These are phyloP conservation scores for Plectranthus barbatus DNA, from an alignment of 257 asterid species.

Conservation along the genomic window DNA sequence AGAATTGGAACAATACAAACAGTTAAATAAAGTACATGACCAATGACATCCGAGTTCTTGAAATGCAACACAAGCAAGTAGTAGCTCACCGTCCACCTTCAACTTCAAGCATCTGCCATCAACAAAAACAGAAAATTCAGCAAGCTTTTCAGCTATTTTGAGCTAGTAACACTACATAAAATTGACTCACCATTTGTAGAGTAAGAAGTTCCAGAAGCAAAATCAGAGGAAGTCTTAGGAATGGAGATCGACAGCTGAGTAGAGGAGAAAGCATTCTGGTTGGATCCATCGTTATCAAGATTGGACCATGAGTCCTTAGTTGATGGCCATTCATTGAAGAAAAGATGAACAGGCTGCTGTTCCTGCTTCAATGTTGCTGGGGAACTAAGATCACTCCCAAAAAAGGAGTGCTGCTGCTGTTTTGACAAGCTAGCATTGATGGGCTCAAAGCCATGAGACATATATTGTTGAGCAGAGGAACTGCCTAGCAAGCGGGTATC, in stretches of 20 bases:
- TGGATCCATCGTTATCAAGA: conserved; percentile 54
- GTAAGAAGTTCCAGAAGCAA: conserved; percentile 37
- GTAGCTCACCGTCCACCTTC: neutral
- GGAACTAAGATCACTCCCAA: conserved; percentile 48
- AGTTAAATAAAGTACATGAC: conserved; percentile 2
- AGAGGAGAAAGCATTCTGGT: conserved; percentile 52
- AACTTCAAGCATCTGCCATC: conserved; percentile 46
- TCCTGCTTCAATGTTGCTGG: conserved; percentile 54
- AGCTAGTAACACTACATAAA: neutral
- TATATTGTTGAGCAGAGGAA: conserved; percentile 34
- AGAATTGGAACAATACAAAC: conserved; percentile 12
- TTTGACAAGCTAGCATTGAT: conserved; percentile 38
- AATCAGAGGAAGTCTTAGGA: conserved; percentile 60
- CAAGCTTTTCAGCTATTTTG: neutral
- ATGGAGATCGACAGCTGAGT: conserved; percentile 87
- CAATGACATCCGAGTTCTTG: neutral
- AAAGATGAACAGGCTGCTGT: conserved; percentile 57
- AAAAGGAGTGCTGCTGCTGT: conserved; percentile 42
- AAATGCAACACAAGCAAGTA: conserved; percentile 10
- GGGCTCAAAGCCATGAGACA: conserved; percentile 43
- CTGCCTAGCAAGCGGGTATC: conserved; percentile 38
- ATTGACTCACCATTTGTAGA: conserved; percentile 53
- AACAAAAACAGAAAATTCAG: neutral
- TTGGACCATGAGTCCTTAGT: conserved; percentile 76
- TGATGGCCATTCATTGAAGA: conserved; percentile 88